Evolutionary conservation across 805 yeast species (phyloP), one percentile per base, ranked within the genome.

Genomic region (Suhomyces xylopsoci): DNA sequence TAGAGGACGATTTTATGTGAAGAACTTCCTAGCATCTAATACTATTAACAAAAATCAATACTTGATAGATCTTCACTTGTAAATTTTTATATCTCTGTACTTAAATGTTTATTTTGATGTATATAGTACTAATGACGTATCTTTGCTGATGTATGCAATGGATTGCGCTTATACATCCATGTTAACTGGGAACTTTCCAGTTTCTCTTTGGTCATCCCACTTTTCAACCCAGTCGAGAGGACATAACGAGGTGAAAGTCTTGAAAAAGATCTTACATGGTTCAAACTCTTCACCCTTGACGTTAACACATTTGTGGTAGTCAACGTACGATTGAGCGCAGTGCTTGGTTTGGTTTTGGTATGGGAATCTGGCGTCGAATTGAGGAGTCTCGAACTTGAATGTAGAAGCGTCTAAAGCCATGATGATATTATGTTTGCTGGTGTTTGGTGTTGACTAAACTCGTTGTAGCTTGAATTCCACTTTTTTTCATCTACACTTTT

Each of bases 281-380:
- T 92, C 96, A 69, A 94, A 94, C 57, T 92, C 98, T 78, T 93
- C 97, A 70, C 99, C 99, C 80, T 93, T 93, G 62, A 92, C 90
- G 67, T 85, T 88, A 71, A 94, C 84, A 81, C 99, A 94, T 77
- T 91, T 92, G 87, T 88, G 94, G 85, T 93, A 94, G 77, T 94
- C 99, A 67, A 94, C 90, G 80, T 93, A 94, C 64, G 93, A 82
- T 80, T 93, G 97, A 85, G 93, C 96, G 82, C 98, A 94, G 82
- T 93, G 97, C 80, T 88, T 91, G 67, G 97, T 90, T 79, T 93
- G 99, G 85, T 93, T 93, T 76, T 85, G 92, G 81, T 90, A 84
- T 62, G 99, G 98, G 85, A 92, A 92, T 76, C 97, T 87, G 67
- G 96, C 87, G 74, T 89, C 96, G 79, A 88, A 88, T 87, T 84